Conservation (phyloP, 1,284 basidiomycete genomes). For the Moesziomyces globuligerus region DNA sequence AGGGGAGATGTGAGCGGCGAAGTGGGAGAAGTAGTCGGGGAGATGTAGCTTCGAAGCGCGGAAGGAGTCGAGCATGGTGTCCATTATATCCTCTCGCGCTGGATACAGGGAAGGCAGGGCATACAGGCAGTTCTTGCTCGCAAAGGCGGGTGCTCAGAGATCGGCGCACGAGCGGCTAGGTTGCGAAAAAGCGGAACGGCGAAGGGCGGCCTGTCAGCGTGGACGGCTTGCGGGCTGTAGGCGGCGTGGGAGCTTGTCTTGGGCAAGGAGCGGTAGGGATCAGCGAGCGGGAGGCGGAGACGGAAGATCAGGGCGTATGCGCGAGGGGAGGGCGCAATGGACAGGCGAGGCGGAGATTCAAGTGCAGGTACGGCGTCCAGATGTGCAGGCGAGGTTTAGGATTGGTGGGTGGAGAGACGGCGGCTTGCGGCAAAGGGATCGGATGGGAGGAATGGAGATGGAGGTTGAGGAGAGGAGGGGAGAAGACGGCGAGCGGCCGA, state of each 20-base stretch:
- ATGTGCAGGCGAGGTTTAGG: slow-evolving; percentile 3
- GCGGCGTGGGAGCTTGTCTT: no score
- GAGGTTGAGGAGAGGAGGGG: slow-evolving; percentile 1
- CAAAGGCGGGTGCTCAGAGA: not conserved
- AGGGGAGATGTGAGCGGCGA: slow-evolving; percentile 5
- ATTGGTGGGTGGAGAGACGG: not conserved
- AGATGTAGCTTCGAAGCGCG: slow-evolving; percentile 18
- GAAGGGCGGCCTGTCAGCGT: no score
- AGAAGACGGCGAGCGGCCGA: not conserved
- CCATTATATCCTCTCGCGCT: slow-evolving; percentile 11
- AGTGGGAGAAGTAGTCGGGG: slow-evolving; percentile 27
- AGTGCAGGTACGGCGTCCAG: slow-evolving; percentile 21
- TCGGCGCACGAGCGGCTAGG: not conserved
- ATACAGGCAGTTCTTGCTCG: no score
- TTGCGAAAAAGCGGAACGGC: not conserved
- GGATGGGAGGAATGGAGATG: not conserved
- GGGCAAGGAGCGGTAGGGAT: not conserved
- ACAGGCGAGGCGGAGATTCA: slow-evolving; percentile 20
- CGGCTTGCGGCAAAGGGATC: not conserved
- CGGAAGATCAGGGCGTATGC: not conserved
- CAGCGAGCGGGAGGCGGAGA: not conserved
- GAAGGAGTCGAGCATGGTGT: slow-evolving; percentile 19
- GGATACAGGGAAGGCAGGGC: not conserved
- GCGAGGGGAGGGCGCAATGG: slow-evolving; percentile 13
- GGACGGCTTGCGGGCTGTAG: no score